These are phyloP conservation scores for Trichoderma sp. DNA, from an alignment of 2,329 filamentous ascomycete species.

Conservation along the genomic window DNA sequence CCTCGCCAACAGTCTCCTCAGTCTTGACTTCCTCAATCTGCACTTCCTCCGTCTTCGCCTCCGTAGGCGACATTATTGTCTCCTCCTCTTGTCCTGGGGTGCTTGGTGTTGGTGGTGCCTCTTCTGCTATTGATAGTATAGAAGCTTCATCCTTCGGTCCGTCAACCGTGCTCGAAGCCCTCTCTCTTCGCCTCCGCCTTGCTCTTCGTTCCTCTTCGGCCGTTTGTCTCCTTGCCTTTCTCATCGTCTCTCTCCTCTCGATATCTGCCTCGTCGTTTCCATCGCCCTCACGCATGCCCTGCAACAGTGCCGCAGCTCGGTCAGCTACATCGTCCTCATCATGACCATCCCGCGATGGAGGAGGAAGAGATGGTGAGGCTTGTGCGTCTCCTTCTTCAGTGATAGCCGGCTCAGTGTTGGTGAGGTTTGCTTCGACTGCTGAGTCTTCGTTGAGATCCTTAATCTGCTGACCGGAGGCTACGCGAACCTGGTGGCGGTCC, in stretches of 20 bases:
- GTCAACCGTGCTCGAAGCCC: conserved; percentile 48
- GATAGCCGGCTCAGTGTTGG: conserved; percentile 42
- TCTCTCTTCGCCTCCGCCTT: conserved; percentile 68
- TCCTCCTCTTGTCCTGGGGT: conserved; percentile 27
- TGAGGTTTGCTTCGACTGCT: conserved; percentile 53
- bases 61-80: neutral
- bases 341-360: conserved; percentile 48
- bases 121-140: conserved; percentile 29
- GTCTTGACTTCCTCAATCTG: conserved; percentile 14
- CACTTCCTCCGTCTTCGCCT: neutral
- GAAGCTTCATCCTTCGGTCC: conserved; percentile 35
- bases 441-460: conserved; percentile 68
- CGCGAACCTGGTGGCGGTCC: conserved; percentile 85
- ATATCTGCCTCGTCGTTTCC: conserved; percentile 55
- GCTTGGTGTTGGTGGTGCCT: conserved; percentile 24
- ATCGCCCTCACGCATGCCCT: conserved; percentile 75
- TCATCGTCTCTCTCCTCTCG: conserved; percentile 62
- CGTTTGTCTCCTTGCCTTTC: conserved; percentile 67
- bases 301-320: conserved; percentile 79
- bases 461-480: conserved; percentile 88
- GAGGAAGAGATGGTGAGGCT: conserved; percentile 55
- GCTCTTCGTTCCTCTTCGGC: conserved; percentile 77
- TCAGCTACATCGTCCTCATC: conserved; percentile 78
- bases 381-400: conserved; percentile 50
- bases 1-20: conserved; percentile 30